phyloP scores from a whole-genome alignment of 352 stramenopile genomes.

The Thraustotheca clavata region DNA sequence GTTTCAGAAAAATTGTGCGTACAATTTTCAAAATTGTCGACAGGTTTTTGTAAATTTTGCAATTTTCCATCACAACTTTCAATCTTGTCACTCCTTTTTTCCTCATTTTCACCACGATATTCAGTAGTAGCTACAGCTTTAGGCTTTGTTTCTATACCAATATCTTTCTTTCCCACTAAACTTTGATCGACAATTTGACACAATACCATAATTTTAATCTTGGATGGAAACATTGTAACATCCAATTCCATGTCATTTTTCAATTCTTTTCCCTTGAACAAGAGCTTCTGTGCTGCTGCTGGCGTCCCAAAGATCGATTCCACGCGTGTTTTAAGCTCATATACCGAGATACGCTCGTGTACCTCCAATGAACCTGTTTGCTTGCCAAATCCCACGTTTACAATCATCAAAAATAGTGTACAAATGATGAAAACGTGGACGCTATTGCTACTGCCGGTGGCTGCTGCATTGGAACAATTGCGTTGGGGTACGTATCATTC shows the following conservation, averaged over 20 bases:
- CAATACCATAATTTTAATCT: conserved; percentile 18
- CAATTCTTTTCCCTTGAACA: conserved; percentile 13
- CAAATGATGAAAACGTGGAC: no score
- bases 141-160: no score
- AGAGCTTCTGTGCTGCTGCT: conserved; percentile 3
- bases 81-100: no score
- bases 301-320: conserved; percentile 6
- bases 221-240: neutral
- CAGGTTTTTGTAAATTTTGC: no score
- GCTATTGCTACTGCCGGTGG: neutral
- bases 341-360: neutral
- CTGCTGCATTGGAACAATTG: conserved; percentile 21
- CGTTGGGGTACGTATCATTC: conserved; percentile 72
- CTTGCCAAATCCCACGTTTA: conserved; percentile 8
- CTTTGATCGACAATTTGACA: no score
- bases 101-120: neutral
- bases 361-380: neutral
- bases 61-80: no score
- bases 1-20: no score
- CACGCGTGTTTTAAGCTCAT: neutral
- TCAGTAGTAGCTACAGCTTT: no score
- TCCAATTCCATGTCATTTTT: neutral
- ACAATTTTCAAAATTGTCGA: no score
- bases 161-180: no score
- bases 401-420: neutral